Evolutionary conservation across 2,329 filamentous ascomycete genomes (phyloP).

Genomic region (Fusarium ramigenum): DNA sequence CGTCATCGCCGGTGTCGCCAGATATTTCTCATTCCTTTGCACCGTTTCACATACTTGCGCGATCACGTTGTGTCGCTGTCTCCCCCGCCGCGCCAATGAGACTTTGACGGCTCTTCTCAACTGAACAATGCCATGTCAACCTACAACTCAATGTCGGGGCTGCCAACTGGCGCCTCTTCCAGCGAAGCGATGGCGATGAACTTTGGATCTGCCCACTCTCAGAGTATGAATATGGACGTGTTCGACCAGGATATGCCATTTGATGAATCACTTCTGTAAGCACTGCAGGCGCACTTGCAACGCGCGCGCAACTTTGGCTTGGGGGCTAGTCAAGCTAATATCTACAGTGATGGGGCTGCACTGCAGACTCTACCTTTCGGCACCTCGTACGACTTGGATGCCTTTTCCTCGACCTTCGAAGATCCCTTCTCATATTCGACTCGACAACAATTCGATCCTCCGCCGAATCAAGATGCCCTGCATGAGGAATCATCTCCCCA

Average conservation of each 20-base stretch:
- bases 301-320: conserved; percentile 15
- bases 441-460: conserved; percentile 57
- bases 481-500: conserved; percentile 61
- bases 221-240: conserved; percentile 56
- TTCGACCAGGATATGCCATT: conserved; percentile 64
- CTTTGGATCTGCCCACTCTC: conserved; percentile 47
- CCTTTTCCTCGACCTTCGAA: conserved; percentile 70
- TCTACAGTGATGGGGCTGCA: conserved; percentile 46
- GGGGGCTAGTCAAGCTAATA: conserved; percentile 25
- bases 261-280: conserved; percentile 66
- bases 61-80: conserved; percentile 30
- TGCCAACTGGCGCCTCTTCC: conserved; percentile 55
- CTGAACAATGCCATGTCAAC: conserved; percentile 64
- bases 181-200: conserved; percentile 60
- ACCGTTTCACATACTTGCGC: conserved; percentile 28
- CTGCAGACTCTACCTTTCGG: conserved; percentile 61
- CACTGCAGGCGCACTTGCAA: conserved; percentile 19
- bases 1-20: conserved; percentile 9
- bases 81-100: conserved; percentile 39
- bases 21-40: background rate
- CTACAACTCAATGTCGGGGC: conserved; percentile 65
- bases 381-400: conserved; percentile 68
- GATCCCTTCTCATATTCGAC: conserved; percentile 70
- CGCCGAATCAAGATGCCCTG: conserved; percentile 55
- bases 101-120: conserved; percentile 44